Conservation (phyloP, 129 eudicot species). For the Silybum marianum region DNA sequence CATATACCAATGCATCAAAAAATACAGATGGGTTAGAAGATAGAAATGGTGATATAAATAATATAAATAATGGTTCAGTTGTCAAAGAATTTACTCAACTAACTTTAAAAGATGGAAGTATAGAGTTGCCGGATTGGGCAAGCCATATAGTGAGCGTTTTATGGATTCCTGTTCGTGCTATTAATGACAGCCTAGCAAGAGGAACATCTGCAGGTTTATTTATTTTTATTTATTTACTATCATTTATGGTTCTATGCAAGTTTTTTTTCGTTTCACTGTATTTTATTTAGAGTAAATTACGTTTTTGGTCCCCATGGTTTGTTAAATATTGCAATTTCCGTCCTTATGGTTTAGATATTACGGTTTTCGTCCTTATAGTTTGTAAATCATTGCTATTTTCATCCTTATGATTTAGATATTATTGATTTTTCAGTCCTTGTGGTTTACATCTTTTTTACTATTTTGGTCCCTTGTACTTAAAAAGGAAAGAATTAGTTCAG, state of each 20-base stretch:
- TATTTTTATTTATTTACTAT: slow-evolving; percentile 20
- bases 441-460: too few species aligned
- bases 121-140: slow-evolving; percentile 94
- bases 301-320: too few species aligned
- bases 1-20: slow-evolving; percentile 30
- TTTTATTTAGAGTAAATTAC: too few species aligned
- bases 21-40: slow-evolving; percentile 23
- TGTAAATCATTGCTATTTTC: too few species aligned
- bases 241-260: not conserved
- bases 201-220: slow-evolving; percentile 74
- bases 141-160: slow-evolving; percentile 69
- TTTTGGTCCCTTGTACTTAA: too few species aligned
- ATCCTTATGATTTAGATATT: too few species aligned
- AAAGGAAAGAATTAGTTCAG: too few species aligned
- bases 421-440: too few species aligned
- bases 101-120: slow-evolving; percentile 66
- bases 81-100: slow-evolving; percentile 46
- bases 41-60: slow-evolving; percentile 15
- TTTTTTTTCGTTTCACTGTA: not conserved
- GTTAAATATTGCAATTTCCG: too few species aligned
- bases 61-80: slow-evolving; percentile 32
- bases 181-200: slow-evolving; percentile 65
- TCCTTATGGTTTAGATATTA: too few species aligned
- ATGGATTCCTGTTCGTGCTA: slow-evolving; percentile 91
- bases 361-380: too few species aligned